phyloP scores from a whole-genome alignment of 1,284 basidiomycete species.

The Golubevia pallescens region DNA sequence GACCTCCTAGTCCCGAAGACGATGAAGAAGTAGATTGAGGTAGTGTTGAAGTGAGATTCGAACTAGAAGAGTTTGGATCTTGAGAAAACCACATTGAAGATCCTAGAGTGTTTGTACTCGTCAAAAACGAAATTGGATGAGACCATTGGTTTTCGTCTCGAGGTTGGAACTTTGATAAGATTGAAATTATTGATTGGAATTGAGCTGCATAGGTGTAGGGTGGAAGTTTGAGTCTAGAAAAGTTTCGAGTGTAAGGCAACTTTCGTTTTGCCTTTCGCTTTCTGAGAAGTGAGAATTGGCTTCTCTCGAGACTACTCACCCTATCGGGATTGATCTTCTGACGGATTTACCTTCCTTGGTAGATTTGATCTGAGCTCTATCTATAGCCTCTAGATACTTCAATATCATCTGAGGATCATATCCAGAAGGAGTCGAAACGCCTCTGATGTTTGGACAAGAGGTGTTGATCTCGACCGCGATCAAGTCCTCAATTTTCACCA shows the following conservation, averaged over 20 bases:
- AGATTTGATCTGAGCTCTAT: too few species aligned
- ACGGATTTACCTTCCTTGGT: too few species aligned
- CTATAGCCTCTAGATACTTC: too few species aligned
- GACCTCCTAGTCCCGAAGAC: constrained; percentile 72
- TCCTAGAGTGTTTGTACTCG: constrained; percentile 79
- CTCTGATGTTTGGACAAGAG: constrained; percentile 76
- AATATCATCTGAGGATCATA: not conserved
- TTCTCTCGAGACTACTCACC: constrained; percentile 49
- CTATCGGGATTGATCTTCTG: not conserved
- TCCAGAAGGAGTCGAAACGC: not conserved
- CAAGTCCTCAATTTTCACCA: constrained; percentile 68
- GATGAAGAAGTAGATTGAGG: constrained; percentile 68
- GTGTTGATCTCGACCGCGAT: constrained; percentile 79
- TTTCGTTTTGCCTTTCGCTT: constrained; percentile 64
- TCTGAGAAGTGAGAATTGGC: constrained; percentile 73
- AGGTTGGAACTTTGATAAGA: constrained; percentile 65
- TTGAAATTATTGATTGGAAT: constrained; percentile 70
- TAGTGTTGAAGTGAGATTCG: constrained; percentile 10
- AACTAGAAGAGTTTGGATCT: constrained; percentile 67
- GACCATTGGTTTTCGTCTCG: constrained; percentile 21
- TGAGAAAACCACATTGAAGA: constrained; percentile 70
- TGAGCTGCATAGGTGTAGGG: constrained; percentile 75
- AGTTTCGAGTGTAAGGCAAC: constrained; percentile 68
- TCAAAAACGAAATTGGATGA: constrained; percentile 72
- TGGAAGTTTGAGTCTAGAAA: constrained; percentile 75